Evolutionary conservation across 1,284 basidiomycete genomes (phyloP).

Genomic region (Heterobasidion occidentale): DNA sequence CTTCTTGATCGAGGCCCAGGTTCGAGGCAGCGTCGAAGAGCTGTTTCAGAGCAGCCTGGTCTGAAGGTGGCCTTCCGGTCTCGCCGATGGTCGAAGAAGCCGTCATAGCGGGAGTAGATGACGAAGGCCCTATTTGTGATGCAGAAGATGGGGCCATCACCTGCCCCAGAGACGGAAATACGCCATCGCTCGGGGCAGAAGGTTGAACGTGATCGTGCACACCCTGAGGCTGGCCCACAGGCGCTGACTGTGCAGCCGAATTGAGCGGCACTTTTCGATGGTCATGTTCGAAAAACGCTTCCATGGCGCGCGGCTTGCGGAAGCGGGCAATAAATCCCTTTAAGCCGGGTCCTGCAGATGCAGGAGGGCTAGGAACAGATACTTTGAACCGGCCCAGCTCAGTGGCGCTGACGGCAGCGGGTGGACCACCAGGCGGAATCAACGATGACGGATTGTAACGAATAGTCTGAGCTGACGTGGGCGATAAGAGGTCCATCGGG

Average conservation of each 20-base stretch:
- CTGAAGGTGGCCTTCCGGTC: constrained; percentile 7
- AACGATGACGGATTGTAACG: constrained; percentile 15
- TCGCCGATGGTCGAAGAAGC: constrained; percentile 4
- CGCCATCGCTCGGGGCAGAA: constrained; percentile 8
- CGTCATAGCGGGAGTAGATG: constrained; percentile 5
- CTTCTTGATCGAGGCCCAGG: constrained; percentile 65
- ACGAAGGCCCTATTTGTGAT: neutral
- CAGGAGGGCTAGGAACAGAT: constrained; percentile 48
- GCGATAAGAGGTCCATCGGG: constrained; percentile 27
- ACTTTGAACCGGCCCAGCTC: constrained; percentile 46
- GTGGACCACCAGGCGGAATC: constrained; percentile 18
- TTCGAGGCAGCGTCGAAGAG: constrained; percentile 68
- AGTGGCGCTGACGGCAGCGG: constrained; percentile 32
- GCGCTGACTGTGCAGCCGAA: constrained; percentile 17
- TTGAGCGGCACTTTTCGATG: constrained; percentile 9
- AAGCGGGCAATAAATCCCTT: constrained; percentile 77
- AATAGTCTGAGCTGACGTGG: constrained; percentile 12
- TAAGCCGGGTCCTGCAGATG: constrained; percentile 62
- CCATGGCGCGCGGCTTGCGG: constrained; percentile 50
- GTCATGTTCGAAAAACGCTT: constrained; percentile 17
- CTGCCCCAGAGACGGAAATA: neutral
- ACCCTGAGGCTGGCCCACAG: constrained; percentile 9
- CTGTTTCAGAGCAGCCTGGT: constrained; percentile 50
- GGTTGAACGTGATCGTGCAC: neutral
- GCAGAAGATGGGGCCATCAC: constrained; percentile 4